Base-by-base conservation (phyloP, 163 green algal genomes). In the Chlamydomonas reinhardtii region DNA sequence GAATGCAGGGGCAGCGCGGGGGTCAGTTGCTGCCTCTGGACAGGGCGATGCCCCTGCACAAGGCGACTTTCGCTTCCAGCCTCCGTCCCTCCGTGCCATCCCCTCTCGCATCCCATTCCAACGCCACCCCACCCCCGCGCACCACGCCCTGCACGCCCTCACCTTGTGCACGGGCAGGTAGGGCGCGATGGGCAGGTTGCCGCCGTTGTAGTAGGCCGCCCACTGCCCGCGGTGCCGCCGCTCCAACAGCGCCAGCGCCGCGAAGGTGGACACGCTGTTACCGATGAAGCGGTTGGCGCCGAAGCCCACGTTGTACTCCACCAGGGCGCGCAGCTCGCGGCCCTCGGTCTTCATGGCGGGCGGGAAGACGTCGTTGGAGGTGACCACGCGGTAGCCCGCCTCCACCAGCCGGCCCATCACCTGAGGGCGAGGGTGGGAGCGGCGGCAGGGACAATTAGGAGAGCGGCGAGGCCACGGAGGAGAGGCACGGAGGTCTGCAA, bases 191-290 rank as follows among this genome's bases (percentile, higher is more conserved):
- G 92, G 92, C 31, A 94, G 85, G 73, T 94, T 89, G 74, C 92
- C 92, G 1, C 85, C 88, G 66, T 94, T 94, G 90, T 94, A 94
- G 73, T 93, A 93, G 9, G 86, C 82, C 1, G 88, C 79, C 88
- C 90, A 94, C 22, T 54, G 32, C 8, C 80, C 80, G 8, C n/a
- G 73, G 62, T 92, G 79, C 16, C 87, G 87, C n/a, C 92, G 88
- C 74, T 94, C 84, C 74, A 94, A 54, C 24, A 94, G 68, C 20
- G 86, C 59, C 73, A 94, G 84, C 20, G 88, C 86, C 0, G 89
- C 65, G 65, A 90, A 92, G 71, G 89, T 86, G 59, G 89, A 93
- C 43, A 94, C 88, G 22, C 62, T 84, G 81, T 94, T 94, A 74
- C 92, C 92, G 20, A 94, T 83, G 72, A 93, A 93, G 66, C 88